A percentile compares a stretch with the other conserved stretches of the same genome.
phyloP scores from a whole-genome alignment of 306 rosid genomes.

The Dicorynia guianensis region DNA sequence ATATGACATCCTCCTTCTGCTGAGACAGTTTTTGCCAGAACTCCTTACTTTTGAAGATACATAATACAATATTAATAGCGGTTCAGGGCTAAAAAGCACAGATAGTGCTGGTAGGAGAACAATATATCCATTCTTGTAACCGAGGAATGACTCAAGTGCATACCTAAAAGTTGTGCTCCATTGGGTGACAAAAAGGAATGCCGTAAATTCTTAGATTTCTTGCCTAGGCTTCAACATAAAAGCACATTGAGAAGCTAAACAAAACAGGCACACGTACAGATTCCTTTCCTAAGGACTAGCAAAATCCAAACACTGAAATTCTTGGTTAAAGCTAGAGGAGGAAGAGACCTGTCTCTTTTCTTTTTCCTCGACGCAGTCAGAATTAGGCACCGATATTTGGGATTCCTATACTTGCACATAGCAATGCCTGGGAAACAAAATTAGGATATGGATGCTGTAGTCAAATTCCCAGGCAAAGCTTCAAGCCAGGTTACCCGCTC shows the following conservation, averaged over 20 bases:
- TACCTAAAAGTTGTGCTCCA: no score
- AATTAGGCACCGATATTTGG: constrained; percentile 18
- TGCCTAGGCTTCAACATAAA: constrained; percentile 44
- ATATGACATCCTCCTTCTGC: no score
- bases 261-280: constrained; percentile 35
- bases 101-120: no score
- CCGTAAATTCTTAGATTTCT: constrained; percentile 63
- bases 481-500: constrained; percentile 36
- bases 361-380: constrained; percentile 48
- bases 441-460: constrained; percentile 40
- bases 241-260: constrained; percentile 36
- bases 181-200: constrained; percentile 32
- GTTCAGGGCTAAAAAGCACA: no score
- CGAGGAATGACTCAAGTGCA: no score
- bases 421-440: constrained; percentile 8
- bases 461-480: constrained; percentile 40
- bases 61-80: no score
- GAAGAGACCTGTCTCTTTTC: constrained; percentile 29
- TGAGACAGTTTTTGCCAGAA: no score
- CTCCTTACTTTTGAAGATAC: no score
- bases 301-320: constrained; percentile 1
- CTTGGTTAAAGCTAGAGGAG: constrained; percentile 49
- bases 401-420: background rate
- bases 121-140: no score
- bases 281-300: background rate